A percentile compares a stretch with the other conserved stretches of the same genome.
Conservation (phyloP, 331 rosid species). For the Pyrus hybrid region DNA sequence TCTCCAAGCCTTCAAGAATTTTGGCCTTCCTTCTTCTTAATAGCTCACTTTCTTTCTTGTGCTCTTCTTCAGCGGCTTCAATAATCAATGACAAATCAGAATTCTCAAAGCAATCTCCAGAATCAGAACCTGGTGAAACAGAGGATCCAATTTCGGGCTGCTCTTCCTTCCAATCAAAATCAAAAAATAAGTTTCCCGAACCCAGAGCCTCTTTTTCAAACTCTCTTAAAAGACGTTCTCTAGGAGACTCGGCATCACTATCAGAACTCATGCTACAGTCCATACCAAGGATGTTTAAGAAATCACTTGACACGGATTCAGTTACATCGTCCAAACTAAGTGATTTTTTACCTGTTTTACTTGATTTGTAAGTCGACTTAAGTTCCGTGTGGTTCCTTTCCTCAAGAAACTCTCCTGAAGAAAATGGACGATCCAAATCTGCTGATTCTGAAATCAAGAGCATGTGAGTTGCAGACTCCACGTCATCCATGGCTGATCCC, state of each 20-base stretch:
- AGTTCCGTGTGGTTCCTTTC: constrained; percentile 16
- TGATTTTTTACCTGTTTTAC: constrained; percentile 26
- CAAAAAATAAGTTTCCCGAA: constrained; percentile 31
- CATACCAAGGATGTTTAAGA: constrained; percentile 44
- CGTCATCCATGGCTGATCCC: constrained; percentile 21
- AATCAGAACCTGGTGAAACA: constrained; percentile 6
- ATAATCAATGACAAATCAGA: constrained; percentile 46
- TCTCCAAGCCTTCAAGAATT: constrained; percentile 65
- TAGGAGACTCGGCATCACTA: constrained; percentile 59
- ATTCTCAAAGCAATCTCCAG: constrained; percentile 16
- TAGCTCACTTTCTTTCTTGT: constrained; percentile 35
- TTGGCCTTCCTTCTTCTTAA: constrained; percentile 54
- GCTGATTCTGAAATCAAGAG: constrained; percentile 8
- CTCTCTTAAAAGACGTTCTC: constrained; percentile 63
- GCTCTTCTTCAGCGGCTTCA: constrained; percentile 55
- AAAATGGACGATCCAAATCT: constrained; percentile 5
- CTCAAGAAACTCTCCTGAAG: constrained; percentile 16
- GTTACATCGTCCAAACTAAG: constrained; percentile 48
- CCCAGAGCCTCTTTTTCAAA: constrained; percentile 57
- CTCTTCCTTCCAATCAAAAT: constrained; percentile 33
- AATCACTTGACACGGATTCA: constrained; percentile 62
- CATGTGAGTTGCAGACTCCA: constrained; percentile 17
- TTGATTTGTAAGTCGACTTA: constrained; percentile 25
- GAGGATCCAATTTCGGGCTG: constrained; percentile 18
- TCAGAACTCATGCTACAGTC: constrained; percentile 34